A percentile compares a stretch with the other conserved stretches of the same genome.
These are phyloP conservation scores for Tremellales sp. DNA, from an alignment of 1,284 basidiomycete species.

Conservation along the genomic window DNA sequence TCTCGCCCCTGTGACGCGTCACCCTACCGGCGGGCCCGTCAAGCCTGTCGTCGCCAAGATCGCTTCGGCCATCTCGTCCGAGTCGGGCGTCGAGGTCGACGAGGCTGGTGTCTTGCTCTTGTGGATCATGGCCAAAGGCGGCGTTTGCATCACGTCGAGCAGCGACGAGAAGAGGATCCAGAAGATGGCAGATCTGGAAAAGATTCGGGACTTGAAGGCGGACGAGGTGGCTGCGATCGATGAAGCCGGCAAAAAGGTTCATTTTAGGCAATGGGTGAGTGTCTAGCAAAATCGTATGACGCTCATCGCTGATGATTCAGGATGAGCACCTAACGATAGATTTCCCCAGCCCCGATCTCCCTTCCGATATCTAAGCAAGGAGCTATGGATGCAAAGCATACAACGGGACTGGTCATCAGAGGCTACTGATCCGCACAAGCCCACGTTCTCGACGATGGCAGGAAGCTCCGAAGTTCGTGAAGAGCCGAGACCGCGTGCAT, in stretches of 20 bases:
- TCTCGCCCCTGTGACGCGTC: conserved; percentile 56
- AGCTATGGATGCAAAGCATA: too few species aligned
- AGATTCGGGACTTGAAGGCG: conserved; percentile 58
- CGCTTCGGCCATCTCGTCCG: conserved; percentile 27
- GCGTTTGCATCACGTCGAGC: conserved; percentile 64
- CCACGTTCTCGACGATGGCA: too few species aligned
- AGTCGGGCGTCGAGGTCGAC: conserved; percentile 53
- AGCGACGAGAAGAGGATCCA: conserved; percentile 60
- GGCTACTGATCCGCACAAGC: too few species aligned
- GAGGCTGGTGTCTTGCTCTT: conserved; percentile 58
- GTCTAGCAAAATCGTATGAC: background rate
- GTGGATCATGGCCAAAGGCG: conserved; percentile 59
- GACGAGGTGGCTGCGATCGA: conserved; percentile 64
- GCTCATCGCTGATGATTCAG: background rate
- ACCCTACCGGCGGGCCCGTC: conserved; percentile 55
- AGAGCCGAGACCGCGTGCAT: too few species aligned
- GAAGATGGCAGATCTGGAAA: conserved; percentile 58
- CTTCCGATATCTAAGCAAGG: conserved; percentile 5
- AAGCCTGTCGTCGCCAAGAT: conserved; percentile 55
- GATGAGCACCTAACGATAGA: conserved; percentile 41
- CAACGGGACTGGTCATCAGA: too few species aligned
- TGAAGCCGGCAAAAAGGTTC: conserved; percentile 55
- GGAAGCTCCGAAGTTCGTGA: too few species aligned
- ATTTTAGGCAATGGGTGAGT: conserved; percentile 50
- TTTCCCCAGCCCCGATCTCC: conserved; percentile 41